Conservation (phyloP, 345 rosid genomes). For the Carallia brachiata region DNA sequence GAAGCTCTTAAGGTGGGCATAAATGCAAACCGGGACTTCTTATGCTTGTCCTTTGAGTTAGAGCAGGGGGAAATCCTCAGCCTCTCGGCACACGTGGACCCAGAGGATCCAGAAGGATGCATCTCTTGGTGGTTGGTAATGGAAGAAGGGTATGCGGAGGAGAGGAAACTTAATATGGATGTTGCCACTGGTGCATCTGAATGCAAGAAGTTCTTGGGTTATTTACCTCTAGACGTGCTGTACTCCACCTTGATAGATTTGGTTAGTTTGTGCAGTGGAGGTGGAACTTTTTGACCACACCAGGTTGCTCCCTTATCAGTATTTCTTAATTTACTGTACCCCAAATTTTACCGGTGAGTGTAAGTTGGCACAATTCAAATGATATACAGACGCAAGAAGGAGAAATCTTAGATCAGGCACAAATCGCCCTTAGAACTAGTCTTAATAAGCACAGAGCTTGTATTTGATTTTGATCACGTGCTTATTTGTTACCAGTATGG, state of each 20-base stretch:
- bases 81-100: conserved; percentile 83
- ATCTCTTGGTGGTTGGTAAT: conserved; percentile 89
- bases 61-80: conserved; percentile 80
- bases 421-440: too few relatives aligned
- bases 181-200: conserved; percentile 46
- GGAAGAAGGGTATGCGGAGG: conserved; percentile 72
- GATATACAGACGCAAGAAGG: too few relatives aligned
- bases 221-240: conserved; percentile 63
- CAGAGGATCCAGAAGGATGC: conserved; percentile 64
- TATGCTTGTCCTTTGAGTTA: conserved; percentile 73
- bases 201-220: conserved; percentile 69
- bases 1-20: conserved; percentile 82
- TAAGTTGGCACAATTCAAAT: too few relatives aligned
- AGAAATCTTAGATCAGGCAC: too few relatives aligned
- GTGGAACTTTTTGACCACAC: conserved; percentile 13
- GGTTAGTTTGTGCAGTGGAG: conserved; percentile 59
- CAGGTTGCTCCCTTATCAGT: too few relatives aligned
- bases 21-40: conserved; percentile 70
- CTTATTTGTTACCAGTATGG: too few relatives aligned
- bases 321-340: too few relatives aligned
- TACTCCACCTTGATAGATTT: conserved; percentile 73
- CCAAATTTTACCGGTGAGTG: too few relatives aligned
- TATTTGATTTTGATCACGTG: too few relatives aligned
- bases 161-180: conserved; percentile 45
- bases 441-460: too few relatives aligned